phyloP scores from a whole-genome alignment of 2,329 filamentous ascomycete genomes.

The Penicillium sp. region DNA sequence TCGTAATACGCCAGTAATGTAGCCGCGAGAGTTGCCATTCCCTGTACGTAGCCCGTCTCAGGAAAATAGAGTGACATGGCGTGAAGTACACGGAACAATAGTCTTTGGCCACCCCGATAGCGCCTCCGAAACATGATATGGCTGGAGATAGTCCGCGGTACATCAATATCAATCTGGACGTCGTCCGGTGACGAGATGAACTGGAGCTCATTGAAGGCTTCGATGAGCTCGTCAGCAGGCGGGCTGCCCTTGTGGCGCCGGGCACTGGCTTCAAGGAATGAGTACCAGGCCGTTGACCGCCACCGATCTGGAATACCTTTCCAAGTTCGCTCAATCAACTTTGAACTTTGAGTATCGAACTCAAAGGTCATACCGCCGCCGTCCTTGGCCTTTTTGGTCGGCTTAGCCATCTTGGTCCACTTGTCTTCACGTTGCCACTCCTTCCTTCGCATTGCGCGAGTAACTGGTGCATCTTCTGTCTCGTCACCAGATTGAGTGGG shows the following conservation, averaged over 20 bases:
- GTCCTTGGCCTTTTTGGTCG: constrained; percentile 43
- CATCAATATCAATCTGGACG: constrained; percentile 94
- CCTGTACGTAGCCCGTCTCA: constrained; percentile 91
- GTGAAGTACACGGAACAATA: constrained; percentile 90
- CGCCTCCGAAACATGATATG: constrained; percentile 96
- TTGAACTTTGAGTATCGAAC: constrained; percentile 78
- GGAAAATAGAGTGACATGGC: constrained; percentile 88
- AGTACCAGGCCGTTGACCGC: constrained; percentile 91
- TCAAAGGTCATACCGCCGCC: constrained; percentile 66
- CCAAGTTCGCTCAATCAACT: constrained; percentile 89
- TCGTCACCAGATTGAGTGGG: constrained; percentile 51
- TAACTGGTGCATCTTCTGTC: constrained; percentile 48
- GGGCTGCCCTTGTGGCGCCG: constrained; percentile 60
- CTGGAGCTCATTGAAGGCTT: constrained; percentile 70
- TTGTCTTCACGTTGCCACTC: constrained; percentile 63
- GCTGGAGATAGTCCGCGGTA: constrained; percentile 87
- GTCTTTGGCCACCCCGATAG: constrained; percentile 86
- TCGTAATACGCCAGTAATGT: constrained; percentile 96
- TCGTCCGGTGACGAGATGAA: constrained; percentile 78
- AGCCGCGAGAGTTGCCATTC: constrained; percentile 91
- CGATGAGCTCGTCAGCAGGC: constrained; percentile 68
- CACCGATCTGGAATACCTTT: constrained; percentile 97
- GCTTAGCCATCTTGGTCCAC: constrained; percentile 65
- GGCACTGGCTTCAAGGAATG: constrained; percentile 78
- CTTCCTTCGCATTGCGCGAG: constrained; percentile 53